Percentiles rank a stretch among this genome's conserved stretches.
These are phyloP conservation scores for Dissophora ornata DNA, from an alignment of 192 early-diverging fungal genomes.

Conservation along the genomic window DNA sequence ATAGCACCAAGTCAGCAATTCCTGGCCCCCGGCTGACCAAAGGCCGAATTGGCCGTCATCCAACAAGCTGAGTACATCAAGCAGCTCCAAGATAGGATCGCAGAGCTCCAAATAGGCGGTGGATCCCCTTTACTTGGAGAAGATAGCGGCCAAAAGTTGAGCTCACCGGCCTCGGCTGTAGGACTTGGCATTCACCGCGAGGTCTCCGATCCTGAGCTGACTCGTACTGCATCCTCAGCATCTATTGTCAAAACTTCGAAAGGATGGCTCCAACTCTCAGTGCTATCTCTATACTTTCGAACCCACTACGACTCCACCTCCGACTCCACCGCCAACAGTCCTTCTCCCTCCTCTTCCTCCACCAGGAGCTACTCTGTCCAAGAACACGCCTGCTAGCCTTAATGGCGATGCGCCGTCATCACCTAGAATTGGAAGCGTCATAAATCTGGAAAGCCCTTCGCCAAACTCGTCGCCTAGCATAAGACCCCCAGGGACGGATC, in stretches of 20 bases:
- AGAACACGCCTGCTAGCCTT: conserved; percentile 19
- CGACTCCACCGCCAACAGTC: conserved; percentile 33
- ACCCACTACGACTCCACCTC: conserved; percentile 6
- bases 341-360: conserved; percentile 34
- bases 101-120: conserved; percentile 44
- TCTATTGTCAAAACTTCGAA: conserved; percentile 16
- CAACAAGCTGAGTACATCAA: conserved; percentile 53
- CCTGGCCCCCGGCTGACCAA: conserved; percentile 9
- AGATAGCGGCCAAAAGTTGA: conserved; percentile 12
- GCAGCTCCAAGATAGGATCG: conserved; percentile 41
- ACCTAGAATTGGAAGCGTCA: conserved; percentile 25
- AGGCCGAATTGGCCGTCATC: conserved; percentile 35
- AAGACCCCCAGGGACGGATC: conserved; percentile 25
- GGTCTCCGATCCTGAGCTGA: conserved; percentile 27
- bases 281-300: conserved; percentile 12
- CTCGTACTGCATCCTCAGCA: neutral
- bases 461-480: conserved; percentile 12
- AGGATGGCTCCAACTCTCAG: conserved; percentile 25
- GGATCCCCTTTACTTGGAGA: conserved; percentile 17
- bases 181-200: conserved; percentile 34
- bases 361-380: neutral
- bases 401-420: conserved; percentile 18
- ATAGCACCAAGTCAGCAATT: conserved; percentile 6
- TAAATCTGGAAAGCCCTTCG: conserved; percentile 1
- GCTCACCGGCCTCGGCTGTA: conserved; percentile 10